Evolutionary conservation across 2,329 filamentous ascomycete genomes (phyloP), one percentile per base, ranked within the genome.

Genomic region (Talaromyces sp.): DNA sequence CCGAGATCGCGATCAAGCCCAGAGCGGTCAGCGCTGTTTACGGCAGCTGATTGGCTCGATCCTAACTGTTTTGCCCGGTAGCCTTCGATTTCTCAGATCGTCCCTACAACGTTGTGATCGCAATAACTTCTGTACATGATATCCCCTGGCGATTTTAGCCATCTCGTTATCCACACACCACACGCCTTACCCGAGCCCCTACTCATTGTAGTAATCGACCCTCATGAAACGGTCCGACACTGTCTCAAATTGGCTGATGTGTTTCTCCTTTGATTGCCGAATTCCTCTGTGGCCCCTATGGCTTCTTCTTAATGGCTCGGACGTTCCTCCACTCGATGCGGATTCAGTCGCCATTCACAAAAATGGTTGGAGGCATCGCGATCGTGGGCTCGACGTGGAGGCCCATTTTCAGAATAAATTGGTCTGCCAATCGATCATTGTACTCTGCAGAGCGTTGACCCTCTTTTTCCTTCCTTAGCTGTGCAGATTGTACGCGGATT

Each of bases 21-120:
- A 27, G 27, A 50, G 52, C 62, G 41, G 54, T 56, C 48, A 47
- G 43, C 41, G 2, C 3, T 1, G 5, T 33, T 3, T 6, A 11
- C 37, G 8, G 39, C 33, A 4, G 6, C 2, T n/a, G 45, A 62
- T 59, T 65, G 64, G 64, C 64, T 24, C 64, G 64, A 62, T 65
- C 59, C 31, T 52, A 19, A 61, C 27, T 24, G 54, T 43, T 54
- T 48, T 62, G 59, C 50, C 48, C 14, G 24, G 13, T 22, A 11
- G 22, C 11, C 11, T 9, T 24, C 52, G n/a, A 58, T 47, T 62
- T 65, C 31, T 39, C 41, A 62, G 63, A 65, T 65, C 63, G 50
- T 39, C 48, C 63, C 48, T 54, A 60, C 60, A 62, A 45, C 41
- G 19, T 27, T 47, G 52, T 65, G 63, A 65, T 65, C 64, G 50